Percentiles rank a stretch among this genome's conserved stretches.
Conservation (phyloP, 1,139 yeast species). For the Blastobotrys aristatus region DNA sequence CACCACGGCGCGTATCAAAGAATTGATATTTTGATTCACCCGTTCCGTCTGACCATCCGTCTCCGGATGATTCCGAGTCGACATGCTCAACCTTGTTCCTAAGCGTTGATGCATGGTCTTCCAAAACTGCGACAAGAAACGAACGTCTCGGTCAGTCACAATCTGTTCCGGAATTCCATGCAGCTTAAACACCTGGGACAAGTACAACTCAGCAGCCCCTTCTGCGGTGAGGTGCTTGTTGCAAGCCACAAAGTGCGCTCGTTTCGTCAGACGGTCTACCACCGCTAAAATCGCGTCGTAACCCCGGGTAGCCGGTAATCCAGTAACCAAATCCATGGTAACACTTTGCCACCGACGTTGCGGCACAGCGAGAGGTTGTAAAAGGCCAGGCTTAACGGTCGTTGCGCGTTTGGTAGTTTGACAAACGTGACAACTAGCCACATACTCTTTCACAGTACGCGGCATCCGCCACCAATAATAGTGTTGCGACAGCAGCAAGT, state of each 20-base stretch:
- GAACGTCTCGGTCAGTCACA: constrained; percentile 3
- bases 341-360: not conserved
- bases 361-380: constrained; percentile 4
- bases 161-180: constrained; percentile 8
- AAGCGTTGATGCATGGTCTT: not conserved
- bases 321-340: constrained; percentile 9
- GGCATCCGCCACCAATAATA: not conserved
- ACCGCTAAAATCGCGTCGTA: constrained; percentile 1
- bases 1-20: not conserved
- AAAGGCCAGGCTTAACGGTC: not conserved
- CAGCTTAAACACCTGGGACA: not conserved
- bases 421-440: not conserved
- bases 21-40: not conserved
- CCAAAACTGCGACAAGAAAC: not conserved
- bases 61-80: constrained; percentile 7
- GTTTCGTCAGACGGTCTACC: constrained; percentile 6
- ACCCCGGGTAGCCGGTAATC: not conserved
- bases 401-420: not conserved
- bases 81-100: not conserved
- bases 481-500: not conserved
- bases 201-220: not conserved
- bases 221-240: not conserved
- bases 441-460: not conserved
- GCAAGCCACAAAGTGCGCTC: constrained; percentile 2
- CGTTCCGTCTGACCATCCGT: constrained; percentile 8